phyloP scores from a whole-genome alignment of 2,329 filamentous ascomycete species.

The Aspergillus sp. region DNA sequence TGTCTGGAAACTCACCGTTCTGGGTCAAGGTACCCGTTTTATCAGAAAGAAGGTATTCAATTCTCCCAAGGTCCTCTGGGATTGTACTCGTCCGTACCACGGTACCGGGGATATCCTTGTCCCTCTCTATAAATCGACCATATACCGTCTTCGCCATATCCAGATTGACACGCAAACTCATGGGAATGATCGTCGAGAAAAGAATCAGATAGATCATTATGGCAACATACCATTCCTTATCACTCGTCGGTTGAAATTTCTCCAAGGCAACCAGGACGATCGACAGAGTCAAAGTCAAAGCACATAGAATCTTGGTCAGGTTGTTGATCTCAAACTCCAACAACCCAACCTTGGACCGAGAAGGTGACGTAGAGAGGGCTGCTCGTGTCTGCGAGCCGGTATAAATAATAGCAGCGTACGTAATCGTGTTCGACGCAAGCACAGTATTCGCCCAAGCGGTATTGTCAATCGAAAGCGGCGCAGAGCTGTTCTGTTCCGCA shows the following conservation, averaged over 20 bases:
- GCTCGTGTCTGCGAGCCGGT: conserved; percentile 93
- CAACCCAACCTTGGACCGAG: conserved; percentile 89
- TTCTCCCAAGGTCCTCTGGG: conserved; percentile 89
- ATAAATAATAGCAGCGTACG: conserved; percentile 87
- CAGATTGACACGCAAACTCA: conserved; percentile 92
- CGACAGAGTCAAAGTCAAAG: conserved; percentile 81
- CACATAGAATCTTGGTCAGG: conserved; percentile 91
- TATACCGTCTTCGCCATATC: conserved; percentile 98
- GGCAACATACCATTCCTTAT: conserved; percentile 81
- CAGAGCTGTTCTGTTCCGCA: conserved; percentile 51
- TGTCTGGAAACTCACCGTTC: conserved; percentile 57
- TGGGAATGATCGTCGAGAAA: conserved; percentile 98
- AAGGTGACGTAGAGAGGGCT: conserved; percentile 86
- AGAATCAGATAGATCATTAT: conserved; percentile 98
- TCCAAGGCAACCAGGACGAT: conserved; percentile 85
- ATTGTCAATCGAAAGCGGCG: conserved; percentile 87
- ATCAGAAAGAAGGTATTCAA: conserved; percentile 94
- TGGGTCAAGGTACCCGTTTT: conserved; percentile 98
- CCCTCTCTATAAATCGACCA: conserved; percentile 90
- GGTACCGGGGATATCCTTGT: conserved; percentile 84
- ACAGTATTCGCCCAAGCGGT: conserved; percentile 99
- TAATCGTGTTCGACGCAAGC: conserved; percentile 86
- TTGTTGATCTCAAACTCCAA: conserved; percentile 97
- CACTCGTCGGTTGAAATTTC: conserved; percentile 63
- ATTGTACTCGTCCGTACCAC: conserved; percentile 97